A percentile compares a stretch with the other conserved stretches of the same genome.
Conservation (phyloP, 2,329 filamentous ascomycete species). For the Beauveria sp. region DNA sequence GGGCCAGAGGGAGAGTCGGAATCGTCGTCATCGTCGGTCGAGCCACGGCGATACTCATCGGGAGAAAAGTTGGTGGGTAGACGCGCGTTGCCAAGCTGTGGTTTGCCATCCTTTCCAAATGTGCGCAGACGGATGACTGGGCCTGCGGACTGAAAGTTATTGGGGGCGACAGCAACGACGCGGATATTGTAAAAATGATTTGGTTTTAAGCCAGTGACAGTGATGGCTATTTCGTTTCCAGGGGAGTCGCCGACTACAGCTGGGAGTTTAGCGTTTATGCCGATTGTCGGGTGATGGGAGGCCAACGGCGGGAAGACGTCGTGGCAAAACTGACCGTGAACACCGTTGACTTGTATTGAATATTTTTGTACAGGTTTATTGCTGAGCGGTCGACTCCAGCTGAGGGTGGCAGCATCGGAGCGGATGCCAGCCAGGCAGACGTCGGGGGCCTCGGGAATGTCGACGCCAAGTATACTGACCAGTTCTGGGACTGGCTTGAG, state of each 20-base stretch:
- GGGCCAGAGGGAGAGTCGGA: constrained; percentile 40
- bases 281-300: not conserved
- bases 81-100: constrained; percentile 49
- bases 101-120: constrained; percentile 55
- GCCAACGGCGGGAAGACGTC: not conserved
- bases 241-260: constrained; percentile 70
- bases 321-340: constrained; percentile 59
- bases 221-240: constrained; percentile 53
- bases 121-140: constrained; percentile 78
- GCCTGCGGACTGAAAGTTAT: constrained; percentile 89
- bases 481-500: constrained; percentile 87
- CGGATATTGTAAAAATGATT: constrained; percentile 89
- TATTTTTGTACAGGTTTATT: constrained; percentile 73
- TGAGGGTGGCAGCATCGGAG: constrained; percentile 77
- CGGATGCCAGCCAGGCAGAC: constrained; percentile 87
- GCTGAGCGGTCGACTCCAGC: constrained; percentile 71
- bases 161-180: constrained; percentile 82
- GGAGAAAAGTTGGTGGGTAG: constrained; percentile 48
- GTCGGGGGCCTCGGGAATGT: constrained; percentile 83
- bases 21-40: constrained; percentile 36
- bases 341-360: constrained; percentile 86
- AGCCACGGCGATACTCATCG: constrained; percentile 38
- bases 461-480: constrained; percentile 83
- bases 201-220: constrained; percentile 79
- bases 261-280: not conserved